Conservation (phyloP, 768 basidiomycete genomes). For the Boletellus sp. region DNA sequence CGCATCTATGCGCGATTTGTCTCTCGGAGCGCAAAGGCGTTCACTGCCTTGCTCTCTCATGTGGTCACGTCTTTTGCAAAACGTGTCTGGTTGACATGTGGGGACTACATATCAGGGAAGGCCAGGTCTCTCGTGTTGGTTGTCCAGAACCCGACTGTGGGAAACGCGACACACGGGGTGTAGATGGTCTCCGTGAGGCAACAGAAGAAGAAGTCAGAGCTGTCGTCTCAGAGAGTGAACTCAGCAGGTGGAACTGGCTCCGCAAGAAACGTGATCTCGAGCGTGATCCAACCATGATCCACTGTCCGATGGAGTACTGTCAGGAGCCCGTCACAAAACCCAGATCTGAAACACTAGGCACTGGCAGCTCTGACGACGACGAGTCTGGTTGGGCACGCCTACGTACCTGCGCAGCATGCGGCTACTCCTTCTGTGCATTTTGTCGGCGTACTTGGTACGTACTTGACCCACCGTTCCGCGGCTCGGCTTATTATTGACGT, state of each 20-base stretch:
- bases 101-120: constrained; percentile 76
- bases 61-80: constrained; percentile 82
- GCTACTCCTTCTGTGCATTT: constrained; percentile 78
- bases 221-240: constrained; percentile 61
- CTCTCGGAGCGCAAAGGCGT: constrained; percentile 69
- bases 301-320: constrained; percentile 79
- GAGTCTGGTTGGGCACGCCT: constrained; percentile 69
- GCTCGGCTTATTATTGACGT: constrained; percentile 5
- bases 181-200: constrained; percentile 41
- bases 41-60: constrained; percentile 66
- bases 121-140: constrained; percentile 68
- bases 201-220: constrained; percentile 69
- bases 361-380: constrained; percentile 36
- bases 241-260: constrained; percentile 76
- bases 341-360: constrained; percentile 13
- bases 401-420: constrained; percentile 66
- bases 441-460: constrained; percentile 77
- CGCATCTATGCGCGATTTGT: constrained; percentile 77
- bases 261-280: constrained; percentile 70
- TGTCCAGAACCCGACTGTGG: constrained; percentile 82
- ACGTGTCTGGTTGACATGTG: constrained; percentile 78
- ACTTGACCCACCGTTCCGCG: neutral
- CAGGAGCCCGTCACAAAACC: constrained; percentile 75
- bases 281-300: constrained; percentile 72
- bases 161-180: constrained; percentile 38